Evolutionary conservation across 2,329 filamentous ascomycete species (phyloP), one percentile per base, ranked within the genome.

Genomic region (Cladosporium colombiae): DNA sequence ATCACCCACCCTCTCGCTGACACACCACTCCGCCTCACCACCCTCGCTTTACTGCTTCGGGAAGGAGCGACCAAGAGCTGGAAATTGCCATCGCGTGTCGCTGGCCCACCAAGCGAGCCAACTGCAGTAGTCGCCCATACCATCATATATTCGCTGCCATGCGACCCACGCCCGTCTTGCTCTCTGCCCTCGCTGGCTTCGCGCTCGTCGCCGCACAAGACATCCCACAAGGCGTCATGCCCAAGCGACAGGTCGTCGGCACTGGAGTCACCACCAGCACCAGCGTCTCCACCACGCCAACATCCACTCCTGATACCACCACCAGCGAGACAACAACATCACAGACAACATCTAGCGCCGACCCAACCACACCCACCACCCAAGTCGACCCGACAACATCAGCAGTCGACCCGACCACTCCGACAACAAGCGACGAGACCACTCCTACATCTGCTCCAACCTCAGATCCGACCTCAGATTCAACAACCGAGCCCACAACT

Each of bases 161-260:
- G 62, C 62, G 62, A 50, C 62, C 62, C 35, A 49, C 62, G 23
- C 37, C 55, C 4, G 23, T 68, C 61, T 73, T 77, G 68, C 66
- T 76, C 62, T 68, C 68, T 21, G 57, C 74, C 63, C 70, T 75
- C 58, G 69, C 74, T 59, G 69, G 70, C 63, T 75, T 77, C 66
- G 69, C 74, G 29, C 70, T 72, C 40, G 73, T 76, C 59, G 63
- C 67, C 21, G 73, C 73, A 23, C 70, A 75, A 23, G 66, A 70
- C 55, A 69, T 76, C 60, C 72, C 74, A 14, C 70, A 69, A 55
- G 75, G 75, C 68, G 72, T 76, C 59, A 70, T 76, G 65, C 74
- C 74, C 27, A 74, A 75, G 65, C 71, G 74, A 71, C 74, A 76
- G 68, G 71, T 72, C 7, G 71, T 72, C 11, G 75, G 72, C 16